Evolutionary conservation across 192 early-diverging fungal species (phyloP).

Genomic region (Umbelopsis sp.): DNA sequence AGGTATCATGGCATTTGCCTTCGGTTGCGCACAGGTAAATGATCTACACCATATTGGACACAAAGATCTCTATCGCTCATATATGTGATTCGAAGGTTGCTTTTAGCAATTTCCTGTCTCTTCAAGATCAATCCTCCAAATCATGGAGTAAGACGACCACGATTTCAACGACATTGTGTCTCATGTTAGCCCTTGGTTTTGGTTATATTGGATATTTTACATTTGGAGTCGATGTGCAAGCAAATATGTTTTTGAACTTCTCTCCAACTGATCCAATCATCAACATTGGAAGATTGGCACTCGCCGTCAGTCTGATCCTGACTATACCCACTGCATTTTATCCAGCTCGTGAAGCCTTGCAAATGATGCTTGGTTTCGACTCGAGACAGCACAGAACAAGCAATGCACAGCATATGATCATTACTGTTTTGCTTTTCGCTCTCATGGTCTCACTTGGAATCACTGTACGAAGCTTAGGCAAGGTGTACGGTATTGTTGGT

Average conservation of each 20-base stretch:
- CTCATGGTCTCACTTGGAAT: conserved; percentile 44
- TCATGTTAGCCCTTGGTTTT: conserved; percentile 63
- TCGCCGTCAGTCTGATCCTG: conserved; percentile 66
- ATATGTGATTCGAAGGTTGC: conserved; percentile 25
- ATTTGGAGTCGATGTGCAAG: conserved; percentile 62
- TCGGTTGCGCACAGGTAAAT: conserved; percentile 59
- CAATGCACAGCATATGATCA: conserved; percentile 40
- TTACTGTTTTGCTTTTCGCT: conserved; percentile 42
- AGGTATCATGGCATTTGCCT: conserved; percentile 73
- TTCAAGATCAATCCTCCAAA: conserved; percentile 47
- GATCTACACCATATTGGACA: neutral
- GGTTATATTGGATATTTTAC: conserved; percentile 62
- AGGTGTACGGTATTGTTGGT: conserved; percentile 51
- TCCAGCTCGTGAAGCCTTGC: conserved; percentile 50
- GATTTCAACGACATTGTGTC: conserved; percentile 52
- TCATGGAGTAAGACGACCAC: conserved; percentile 54
- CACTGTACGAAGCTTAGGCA: conserved; percentile 43
- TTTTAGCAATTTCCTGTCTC: conserved; percentile 58
- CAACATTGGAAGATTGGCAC: conserved; percentile 60
- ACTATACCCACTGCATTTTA: conserved; percentile 58
- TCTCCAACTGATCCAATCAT: conserved; percentile 54
- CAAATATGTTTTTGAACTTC: conserved; percentile 74
- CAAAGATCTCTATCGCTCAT: neutral
- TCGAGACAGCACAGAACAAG: conserved; percentile 33
- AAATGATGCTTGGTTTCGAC: conserved; percentile 52